These are phyloP conservation scores for Westerdykella aurantiaca DNA, from an alignment of 2,329 filamentous ascomycete species.

Conservation along the genomic window DNA sequence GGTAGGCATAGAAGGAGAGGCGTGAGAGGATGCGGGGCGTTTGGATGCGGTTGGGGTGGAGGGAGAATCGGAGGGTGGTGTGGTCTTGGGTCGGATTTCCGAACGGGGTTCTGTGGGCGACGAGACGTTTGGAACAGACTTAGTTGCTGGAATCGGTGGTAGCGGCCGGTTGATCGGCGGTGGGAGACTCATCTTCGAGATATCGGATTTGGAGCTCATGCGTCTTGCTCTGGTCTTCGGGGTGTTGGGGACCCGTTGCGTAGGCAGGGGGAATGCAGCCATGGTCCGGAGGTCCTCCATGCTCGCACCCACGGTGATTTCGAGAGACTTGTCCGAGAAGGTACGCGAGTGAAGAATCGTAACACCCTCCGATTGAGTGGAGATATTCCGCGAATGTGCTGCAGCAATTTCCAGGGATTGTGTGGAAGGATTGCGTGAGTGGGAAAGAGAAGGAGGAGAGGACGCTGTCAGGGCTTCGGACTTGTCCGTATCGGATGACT, in stretches of 20 bases:
- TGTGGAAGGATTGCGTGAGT: neutral
- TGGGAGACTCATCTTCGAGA: constrained; percentile 9
- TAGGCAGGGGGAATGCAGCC: constrained; percentile 9
- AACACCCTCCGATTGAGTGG: constrained; percentile 11
- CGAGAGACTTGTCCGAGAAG: constrained; percentile 21
- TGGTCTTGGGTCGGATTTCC: neutral
- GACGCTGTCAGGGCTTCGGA: neutral
- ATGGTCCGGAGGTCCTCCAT: constrained; percentile 21
- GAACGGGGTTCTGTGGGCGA: neutral
- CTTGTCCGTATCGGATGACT: constrained; percentile 17
- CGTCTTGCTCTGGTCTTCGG: constrained; percentile 2
- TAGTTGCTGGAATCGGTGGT: constrained; percentile 17
- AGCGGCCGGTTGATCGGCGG: constrained; percentile 19
- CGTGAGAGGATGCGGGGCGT: neutral
- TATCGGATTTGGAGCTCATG: constrained; percentile 2
- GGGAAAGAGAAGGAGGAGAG: constrained; percentile 1
- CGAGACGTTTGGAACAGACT: neutral
- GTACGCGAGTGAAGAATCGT: constrained; percentile 20
- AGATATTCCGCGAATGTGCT: constrained; percentile 1
- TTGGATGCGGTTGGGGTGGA: constrained; percentile 8
- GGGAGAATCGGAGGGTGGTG: neutral
- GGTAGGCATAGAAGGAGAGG: neutral
- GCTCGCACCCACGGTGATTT: constrained; percentile 25
- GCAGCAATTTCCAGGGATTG: neutral
- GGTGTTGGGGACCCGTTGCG: constrained; percentile 7